phyloP scores from a whole-genome alignment of 176 grass and related monocot species.

The Oryza glumipatula region DNA sequence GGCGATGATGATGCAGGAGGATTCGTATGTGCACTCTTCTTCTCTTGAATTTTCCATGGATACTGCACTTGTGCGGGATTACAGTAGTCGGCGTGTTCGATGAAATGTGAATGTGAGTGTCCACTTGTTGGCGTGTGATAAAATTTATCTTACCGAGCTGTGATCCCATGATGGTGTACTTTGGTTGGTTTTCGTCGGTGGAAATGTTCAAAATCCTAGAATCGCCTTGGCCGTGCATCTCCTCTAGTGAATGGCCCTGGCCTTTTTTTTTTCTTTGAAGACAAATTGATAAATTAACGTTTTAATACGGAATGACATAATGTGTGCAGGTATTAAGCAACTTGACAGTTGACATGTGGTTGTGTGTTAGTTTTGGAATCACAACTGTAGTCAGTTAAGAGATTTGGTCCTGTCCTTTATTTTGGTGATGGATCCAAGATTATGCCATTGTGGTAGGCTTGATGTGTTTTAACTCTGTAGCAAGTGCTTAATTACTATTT shows the following conservation, averaged over 20 bases:
- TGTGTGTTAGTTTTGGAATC: not conserved
- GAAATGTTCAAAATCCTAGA: not conserved
- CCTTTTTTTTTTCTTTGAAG: not conserved
- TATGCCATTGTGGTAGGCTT: not conserved
- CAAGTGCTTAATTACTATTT: slow-evolving; percentile 14
- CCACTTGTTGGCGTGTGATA: not conserved
- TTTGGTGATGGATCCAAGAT: slow-evolving; percentile 7
- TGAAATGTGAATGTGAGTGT: slow-evolving; percentile 4
- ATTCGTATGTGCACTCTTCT: slow-evolving; percentile 54
- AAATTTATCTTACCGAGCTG: not conserved
- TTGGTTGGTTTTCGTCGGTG: not conserved
- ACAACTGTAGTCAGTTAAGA: slow-evolving; percentile 8
- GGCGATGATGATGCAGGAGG: slow-evolving; percentile 62
- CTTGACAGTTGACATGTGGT: no score
- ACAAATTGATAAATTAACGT: not conserved
- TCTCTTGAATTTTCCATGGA: not conserved
- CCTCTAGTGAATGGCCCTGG: not conserved
- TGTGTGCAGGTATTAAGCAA: not conserved
- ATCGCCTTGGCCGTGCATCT: not conserved
- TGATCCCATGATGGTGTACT: not conserved
- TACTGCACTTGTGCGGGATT: not conserved
- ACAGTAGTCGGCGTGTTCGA: slow-evolving; percentile 17
- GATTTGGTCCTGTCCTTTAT: slow-evolving; percentile 27
- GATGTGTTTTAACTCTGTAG: slow-evolving; percentile 1
- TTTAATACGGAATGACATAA: not conserved